Conservation (phyloP, 768 basidiomycete species). For the Mycena epipterygia region DNA sequence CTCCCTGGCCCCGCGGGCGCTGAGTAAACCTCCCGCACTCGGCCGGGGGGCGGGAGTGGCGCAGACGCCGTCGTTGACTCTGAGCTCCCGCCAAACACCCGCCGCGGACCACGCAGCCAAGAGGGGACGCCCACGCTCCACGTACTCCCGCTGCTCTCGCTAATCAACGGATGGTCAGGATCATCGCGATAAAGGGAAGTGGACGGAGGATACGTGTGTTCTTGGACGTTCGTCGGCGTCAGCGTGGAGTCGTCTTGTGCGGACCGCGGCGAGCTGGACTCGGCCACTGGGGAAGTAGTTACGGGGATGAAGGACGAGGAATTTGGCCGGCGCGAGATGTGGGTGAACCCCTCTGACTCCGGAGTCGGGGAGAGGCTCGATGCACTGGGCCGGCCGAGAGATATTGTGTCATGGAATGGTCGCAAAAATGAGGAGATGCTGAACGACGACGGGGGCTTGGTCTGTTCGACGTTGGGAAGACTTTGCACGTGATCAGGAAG, state of each 20-base stretch:
- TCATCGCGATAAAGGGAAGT: conserved; percentile 62
- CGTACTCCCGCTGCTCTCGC: conserved; percentile 57
- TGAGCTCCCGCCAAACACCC: conserved; percentile 51
- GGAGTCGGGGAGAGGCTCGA: conserved; percentile 48
- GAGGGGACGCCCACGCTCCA: conserved; percentile 82
- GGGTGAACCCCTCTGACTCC: conserved; percentile 76
- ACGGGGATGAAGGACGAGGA: conserved; percentile 73
- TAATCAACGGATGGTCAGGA: conserved; percentile 64
- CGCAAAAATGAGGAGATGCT: conserved; percentile 74
- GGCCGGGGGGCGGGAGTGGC: conserved; percentile 44
- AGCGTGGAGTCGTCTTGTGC: conserved; percentile 34
- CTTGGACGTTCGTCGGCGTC: conserved; percentile 47
- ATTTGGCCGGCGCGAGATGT: conserved; percentile 70
- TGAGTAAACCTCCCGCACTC: conserved; percentile 75
- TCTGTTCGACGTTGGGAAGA: conserved; percentile 48
- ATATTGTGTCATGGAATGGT: conserved; percentile 71
- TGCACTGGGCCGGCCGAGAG: conserved; percentile 45
- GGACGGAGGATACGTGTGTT: conserved; percentile 88
- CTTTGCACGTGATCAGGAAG: conserved; percentile 58
- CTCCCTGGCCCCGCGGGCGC: conserved; percentile 47
- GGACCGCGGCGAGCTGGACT: conserved; percentile 36
- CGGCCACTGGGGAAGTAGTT: conserved; percentile 56
- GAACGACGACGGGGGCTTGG: conserved; percentile 63
- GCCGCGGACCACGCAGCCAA: conserved; percentile 72
- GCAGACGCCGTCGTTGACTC: conserved; percentile 37